Base-by-base conservation (phyloP, 148 eudicot species). In the Gaultheria prostrata region DNA sequence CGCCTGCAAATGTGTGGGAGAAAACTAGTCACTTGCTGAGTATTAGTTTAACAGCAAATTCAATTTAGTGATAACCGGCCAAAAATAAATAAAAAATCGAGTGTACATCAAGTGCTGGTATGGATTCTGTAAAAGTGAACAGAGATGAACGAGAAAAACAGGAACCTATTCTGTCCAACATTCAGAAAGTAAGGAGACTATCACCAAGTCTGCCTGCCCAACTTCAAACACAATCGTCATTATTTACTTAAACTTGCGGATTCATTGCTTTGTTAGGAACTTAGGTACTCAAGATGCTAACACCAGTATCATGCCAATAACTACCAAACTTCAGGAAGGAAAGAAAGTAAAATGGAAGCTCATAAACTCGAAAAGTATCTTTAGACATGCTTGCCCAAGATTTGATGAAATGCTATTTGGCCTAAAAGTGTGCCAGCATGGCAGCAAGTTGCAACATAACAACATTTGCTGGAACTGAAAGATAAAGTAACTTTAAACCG, bases 361-460 rank as follows among this genome's bases (percentile, higher is more conserved):
- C 26, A 11, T 65, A 28, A 67, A 28, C 33, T 13, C 30, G 35
- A 67, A 67, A 67, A 3, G 2, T 12, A 28, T 67, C 13, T 28
- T 30, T 67, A 67, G 72, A 67, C 39, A 67, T 67, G 72, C 72
- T 26, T 28, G 72, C 72, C 72, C 30, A 67, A 67, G 35, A 65
- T 65, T 65, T 65, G 33, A 28, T 28, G 72, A 67, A 6, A 67
- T 28, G 39, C 39, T 63, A 67, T 30, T 30, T 28, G 39, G 72
- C 39, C 18, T 1, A 28, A 30, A 30, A 67, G 39, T 0, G 33
- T 18, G 30, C 72, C 13, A 67, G 39, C 33, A 26, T 11, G 72
- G 72, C 72, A 26, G 33, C 26, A 67, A 30, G 72, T 28, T 13
- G 35, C 72, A 67, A 15, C 7, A 28, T 1, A 26, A 67, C 33